Conservation (phyloP, 805 yeast genomes). For the Cyberlindnera maclurae region DNA sequence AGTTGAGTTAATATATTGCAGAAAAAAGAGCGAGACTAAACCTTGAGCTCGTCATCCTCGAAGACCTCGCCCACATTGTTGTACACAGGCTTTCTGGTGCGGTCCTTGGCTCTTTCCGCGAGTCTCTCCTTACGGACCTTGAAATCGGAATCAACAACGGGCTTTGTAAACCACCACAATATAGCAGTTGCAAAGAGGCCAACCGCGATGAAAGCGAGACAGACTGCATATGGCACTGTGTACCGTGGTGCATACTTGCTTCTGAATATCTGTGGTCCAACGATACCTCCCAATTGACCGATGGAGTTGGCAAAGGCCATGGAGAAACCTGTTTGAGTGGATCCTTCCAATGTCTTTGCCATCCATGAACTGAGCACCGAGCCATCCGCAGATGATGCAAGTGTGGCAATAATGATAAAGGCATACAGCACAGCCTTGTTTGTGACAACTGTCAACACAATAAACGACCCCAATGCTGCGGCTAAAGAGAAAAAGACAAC, state of each 20-base stretch:
- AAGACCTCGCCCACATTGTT: background rate
- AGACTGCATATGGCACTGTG: slow-evolving; percentile 7
- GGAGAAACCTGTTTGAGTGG: slow-evolving; percentile 8
- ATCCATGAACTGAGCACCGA: slow-evolving; percentile 9
- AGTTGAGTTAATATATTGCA: no score
- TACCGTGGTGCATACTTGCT: slow-evolving; percentile 4
- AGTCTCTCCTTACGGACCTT: background rate
- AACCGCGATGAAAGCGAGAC: slow-evolving; percentile 7
- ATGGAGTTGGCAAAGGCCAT: slow-evolving; percentile 6
- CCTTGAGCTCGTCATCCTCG: no score
- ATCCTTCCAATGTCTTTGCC: slow-evolving; percentile 5
- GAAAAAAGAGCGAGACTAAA: no score
- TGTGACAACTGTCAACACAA: slow-evolving; percentile 3
- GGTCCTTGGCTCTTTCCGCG: background rate
- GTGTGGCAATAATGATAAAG: slow-evolving; percentile 8
- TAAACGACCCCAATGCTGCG: background rate
- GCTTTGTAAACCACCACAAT: background rate
- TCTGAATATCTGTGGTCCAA: slow-evolving; percentile 13
- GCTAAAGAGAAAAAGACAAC: slow-evolving; percentile 1
- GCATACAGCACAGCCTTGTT: slow-evolving; percentile 5
- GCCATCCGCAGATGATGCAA: slow-evolving; percentile 8
- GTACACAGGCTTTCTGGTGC: slow-evolving; percentile 1
- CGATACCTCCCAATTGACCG: slow-evolving; percentile 10
- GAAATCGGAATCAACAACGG: background rate
- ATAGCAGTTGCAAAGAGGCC: background rate